Evolutionary conservation across 345 rosid species (phyloP), one percentile per base, ranked within the genome.

Genomic region (Gossypium mustelinum): DNA sequence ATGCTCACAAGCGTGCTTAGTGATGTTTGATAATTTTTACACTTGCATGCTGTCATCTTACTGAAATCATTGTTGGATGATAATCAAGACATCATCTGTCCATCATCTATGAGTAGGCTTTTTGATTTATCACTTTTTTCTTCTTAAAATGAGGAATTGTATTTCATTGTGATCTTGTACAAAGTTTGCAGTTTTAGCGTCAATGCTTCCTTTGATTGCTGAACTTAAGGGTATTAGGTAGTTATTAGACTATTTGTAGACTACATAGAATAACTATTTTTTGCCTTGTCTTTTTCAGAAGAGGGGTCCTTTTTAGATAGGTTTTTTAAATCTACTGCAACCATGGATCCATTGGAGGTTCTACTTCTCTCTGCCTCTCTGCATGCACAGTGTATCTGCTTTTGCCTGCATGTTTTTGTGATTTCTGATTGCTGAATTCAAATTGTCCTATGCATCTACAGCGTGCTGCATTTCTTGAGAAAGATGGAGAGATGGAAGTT

Each of bases 391-490:
- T 43, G 29, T 41, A 2, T 66, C 13, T 66, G 20, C 60, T 50
- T 54, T 29, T 43, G 29, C 16, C 82, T 54, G 25, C 34, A 29
- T 45, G 17, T 78, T 72, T 72, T 52, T 75, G 8, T 80, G 55
- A 70, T 72, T 61, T 27, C 22, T 48, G 22, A 25, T 47, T 50
- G 72, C 72, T 68, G 58, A 68, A 13, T 25, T 68, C 58, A 25
- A 50, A 59, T 5, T 7, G 29, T 4, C 68, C 54, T 75, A 68
- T 51, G n/a, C 57, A 45, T 67, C 22, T 52, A 58, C 60, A 94
- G 98, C 94, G 98, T 59, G 98, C 91, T 54, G 78, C 12, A 76
- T 92, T 84, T 82, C 97, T 92, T 57, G 98, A 92, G 88, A 87
- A 87, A 62, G 90, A 92, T 66, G 82, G 79, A 72, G 93, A 94